Base-by-base conservation (phyloP, 2,329 filamentous ascomycete genomes). In the Fusarium sacchari region DNA sequence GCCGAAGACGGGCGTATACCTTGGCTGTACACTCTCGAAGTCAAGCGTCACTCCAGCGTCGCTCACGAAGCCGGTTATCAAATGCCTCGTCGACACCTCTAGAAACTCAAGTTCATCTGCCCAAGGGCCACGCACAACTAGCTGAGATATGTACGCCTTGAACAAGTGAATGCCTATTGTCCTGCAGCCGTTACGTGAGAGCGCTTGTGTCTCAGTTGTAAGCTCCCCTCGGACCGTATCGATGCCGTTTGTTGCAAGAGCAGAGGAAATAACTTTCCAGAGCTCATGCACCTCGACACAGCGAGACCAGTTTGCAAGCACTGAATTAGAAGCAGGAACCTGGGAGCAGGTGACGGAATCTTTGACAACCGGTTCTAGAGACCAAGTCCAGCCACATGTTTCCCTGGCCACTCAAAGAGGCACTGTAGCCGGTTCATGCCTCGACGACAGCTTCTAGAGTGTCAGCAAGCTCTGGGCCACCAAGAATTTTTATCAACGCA, bases 181-280 rank as follows among this genome's bases (percentile, higher is more conserved):
- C 22, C 8, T 15, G 22, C 13, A n/a, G 22, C 2, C 4, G 1
- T 7, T 1, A 15, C 3, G 2, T 8, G 39, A 40, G 22, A 40
- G 39, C 1, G 13, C 7, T 15, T 10, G 39, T 0, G 22, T 42
- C 39, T 42, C 40, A n/a, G 22, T 5, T 7, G 40, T 42, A 1
- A 42, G 40, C 0, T 42, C 40, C 9, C 4, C n/a, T n/a, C 40
- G 40, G 14, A 17, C 22, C 40, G 22, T 42, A 17, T 42, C 14
- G 10, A 42, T 17, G 2, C 40, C 40, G 0, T 42, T 42, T 0
- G 40, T 3, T 42, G 20, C 40, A 42, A 42, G 40, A 17, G 40
- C 40, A 15, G 40, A n/a, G 22, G 40, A n/a, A 17, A 42, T 17
- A 6, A 0, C 5, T 42, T 15, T 42, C 40, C 22, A 42, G 3